Percentiles rank a stretch among this genome's conserved stretches.
Conservation (phyloP, 768 basidiomycete genomes). For the Leccinum ochraceum region DNA sequence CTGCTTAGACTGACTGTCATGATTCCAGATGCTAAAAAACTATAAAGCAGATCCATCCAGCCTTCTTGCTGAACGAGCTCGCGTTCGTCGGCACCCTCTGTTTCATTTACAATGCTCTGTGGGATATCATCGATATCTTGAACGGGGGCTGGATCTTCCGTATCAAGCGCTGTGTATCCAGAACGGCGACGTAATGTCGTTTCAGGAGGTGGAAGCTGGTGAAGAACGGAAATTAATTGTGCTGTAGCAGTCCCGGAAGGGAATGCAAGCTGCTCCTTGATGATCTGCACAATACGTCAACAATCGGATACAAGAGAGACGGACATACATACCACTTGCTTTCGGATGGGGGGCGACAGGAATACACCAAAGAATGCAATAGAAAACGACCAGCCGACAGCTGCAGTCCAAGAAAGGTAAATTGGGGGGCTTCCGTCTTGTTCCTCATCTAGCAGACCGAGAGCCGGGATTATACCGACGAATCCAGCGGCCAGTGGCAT, state of each 20-base stretch:
- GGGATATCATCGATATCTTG: constrained; percentile 6
- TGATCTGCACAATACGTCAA: constrained; percentile 53
- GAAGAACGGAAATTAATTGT: constrained; percentile 89
- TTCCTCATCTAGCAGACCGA: constrained; percentile 71
- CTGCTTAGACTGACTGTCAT: constrained; percentile 64
- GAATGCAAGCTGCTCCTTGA: constrained; percentile 92
- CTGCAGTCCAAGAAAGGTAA: constrained; percentile 67
- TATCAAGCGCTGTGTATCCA: constrained; percentile 51
- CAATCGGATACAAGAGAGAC: constrained; percentile 3
- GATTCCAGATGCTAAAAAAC: constrained; percentile 71
- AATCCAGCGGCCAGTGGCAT: constrained; percentile 89
- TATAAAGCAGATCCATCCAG: constrained; percentile 76
- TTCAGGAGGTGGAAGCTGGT: constrained; percentile 69
- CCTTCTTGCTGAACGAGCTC: constrained; percentile 63
- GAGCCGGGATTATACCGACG: constrained; percentile 91
- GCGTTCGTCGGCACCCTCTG: constrained; percentile 37
- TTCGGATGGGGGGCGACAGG: constrained; percentile 89
- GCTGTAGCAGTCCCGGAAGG: constrained; percentile 97
- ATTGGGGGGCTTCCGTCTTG: constrained; percentile 80
- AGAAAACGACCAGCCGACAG: constrained; percentile 85
- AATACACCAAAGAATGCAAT: constrained; percentile 99
- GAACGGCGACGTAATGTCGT: constrained; percentile 52
- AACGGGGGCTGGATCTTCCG: constrained; percentile 32
- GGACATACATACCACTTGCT: constrained; percentile 75
- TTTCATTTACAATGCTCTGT: constrained; percentile 30